Conservation (phyloP, 192 early-diverging fungal genomes). For the Coemansia sp. region DNA sequence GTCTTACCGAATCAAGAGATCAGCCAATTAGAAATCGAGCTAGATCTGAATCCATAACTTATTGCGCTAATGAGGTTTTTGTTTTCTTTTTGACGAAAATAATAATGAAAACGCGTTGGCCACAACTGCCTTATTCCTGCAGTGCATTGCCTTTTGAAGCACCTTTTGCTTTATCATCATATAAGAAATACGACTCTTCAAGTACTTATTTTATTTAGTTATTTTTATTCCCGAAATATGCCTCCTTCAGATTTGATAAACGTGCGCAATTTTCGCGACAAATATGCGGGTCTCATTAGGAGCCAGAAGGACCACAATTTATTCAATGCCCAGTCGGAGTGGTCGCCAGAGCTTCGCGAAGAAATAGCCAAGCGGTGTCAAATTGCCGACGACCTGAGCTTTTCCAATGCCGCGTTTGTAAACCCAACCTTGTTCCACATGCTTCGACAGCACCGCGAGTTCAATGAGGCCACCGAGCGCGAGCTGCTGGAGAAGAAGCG, state of each 20-base stretch:
- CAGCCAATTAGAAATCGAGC: too few relatives aligned
- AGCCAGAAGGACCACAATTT: constrained; percentile 41
- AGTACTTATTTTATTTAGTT: background rate
- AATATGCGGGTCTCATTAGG: constrained; percentile 41
- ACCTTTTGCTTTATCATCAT: background rate
- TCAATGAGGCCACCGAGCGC: constrained; percentile 54
- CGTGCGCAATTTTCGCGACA: constrained; percentile 52
- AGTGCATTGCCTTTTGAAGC: too few relatives aligned
- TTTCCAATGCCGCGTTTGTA: constrained; percentile 52
- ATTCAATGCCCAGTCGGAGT: constrained; percentile 37
- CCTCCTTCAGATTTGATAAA: constrained; percentile 49
- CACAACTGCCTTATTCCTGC: too few relatives aligned
- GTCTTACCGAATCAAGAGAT: background rate
- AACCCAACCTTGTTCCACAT: constrained; percentile 55
- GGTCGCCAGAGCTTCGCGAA: constrained; percentile 28
- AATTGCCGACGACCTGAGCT: constrained; percentile 51
- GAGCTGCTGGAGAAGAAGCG: constrained; percentile 47
- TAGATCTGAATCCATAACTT: too few relatives aligned
- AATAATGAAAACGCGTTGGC: too few relatives aligned
- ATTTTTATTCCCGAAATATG: constrained; percentile 14
- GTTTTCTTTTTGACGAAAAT: too few relatives aligned
- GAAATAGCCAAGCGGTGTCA: constrained; percentile 40
- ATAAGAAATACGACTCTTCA: background rate
- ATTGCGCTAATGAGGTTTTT: too few relatives aligned
- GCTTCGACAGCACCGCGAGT: constrained; percentile 55